These are phyloP conservation scores for Capronia coronata DNA, from an alignment of 2,329 filamentous ascomycete genomes.

Conservation along the genomic window DNA sequence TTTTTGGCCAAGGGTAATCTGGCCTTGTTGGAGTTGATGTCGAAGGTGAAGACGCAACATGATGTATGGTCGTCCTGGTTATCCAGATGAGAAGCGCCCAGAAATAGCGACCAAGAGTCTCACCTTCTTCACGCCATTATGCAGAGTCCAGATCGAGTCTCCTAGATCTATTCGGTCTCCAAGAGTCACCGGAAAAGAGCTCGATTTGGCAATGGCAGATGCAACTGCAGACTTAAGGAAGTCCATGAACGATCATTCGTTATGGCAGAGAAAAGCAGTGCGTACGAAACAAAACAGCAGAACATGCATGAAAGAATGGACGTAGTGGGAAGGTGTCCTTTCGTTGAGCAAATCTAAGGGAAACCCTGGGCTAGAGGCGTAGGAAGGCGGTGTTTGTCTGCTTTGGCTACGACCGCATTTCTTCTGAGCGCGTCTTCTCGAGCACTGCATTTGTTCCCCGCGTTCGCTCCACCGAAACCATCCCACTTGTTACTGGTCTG, in stretches of 20 bases:
- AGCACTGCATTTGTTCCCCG: slow-evolving; percentile 15
- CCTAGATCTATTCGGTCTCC: slow-evolving; percentile 88
- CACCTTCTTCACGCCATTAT: slow-evolving; percentile 88
- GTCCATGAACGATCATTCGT: slow-evolving; percentile 59
- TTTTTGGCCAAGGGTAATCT: slow-evolving; percentile 84
- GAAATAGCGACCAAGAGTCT: neutral
- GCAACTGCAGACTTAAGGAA: slow-evolving; percentile 97
- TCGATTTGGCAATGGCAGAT: slow-evolving; percentile 91
- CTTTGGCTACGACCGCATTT: too few species aligned
- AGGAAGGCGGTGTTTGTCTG: too few species aligned
- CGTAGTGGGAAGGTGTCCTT: too few species aligned
- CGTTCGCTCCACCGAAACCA: slow-evolving; percentile 4
- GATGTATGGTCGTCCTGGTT: slow-evolving; percentile 80
- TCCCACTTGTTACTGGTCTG: too few species aligned
- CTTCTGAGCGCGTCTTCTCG: too few species aligned
- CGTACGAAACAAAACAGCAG: too few species aligned
- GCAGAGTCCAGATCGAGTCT: slow-evolving; percentile 91
- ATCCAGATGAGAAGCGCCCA: neutral
- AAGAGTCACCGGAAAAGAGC: slow-evolving; percentile 85
- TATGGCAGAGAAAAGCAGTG: neutral
- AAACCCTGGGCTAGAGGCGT: too few species aligned
- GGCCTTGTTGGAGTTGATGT: slow-evolving; percentile 71
- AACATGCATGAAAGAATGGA: too few species aligned
- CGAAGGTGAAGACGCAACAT: slow-evolving; percentile 96
- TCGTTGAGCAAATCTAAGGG: too few species aligned